These are phyloP conservation scores for Kodamaea ohmeri DNA, from an alignment of 1,139 yeast species.

Conservation along the genomic window DNA sequence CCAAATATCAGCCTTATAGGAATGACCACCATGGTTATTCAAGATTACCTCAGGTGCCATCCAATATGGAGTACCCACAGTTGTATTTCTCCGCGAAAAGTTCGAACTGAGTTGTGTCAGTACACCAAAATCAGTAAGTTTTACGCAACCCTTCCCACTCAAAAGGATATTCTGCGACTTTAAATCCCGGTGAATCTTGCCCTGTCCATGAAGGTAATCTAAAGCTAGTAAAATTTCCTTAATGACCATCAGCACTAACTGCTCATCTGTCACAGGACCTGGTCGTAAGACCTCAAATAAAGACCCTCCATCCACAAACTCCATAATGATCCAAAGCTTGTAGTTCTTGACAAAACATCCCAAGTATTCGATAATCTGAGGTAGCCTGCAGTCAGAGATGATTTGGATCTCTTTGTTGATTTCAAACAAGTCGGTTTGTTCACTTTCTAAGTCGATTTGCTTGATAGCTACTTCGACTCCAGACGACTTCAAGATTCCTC, in stretches of 20 bases:
- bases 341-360: conserved; percentile 81
- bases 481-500: conserved; percentile 58
- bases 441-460: conserved; percentile 76
- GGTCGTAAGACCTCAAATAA: conserved; percentile 64
- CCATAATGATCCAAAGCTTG: conserved; percentile 86
- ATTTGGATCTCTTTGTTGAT: conserved; percentile 78
- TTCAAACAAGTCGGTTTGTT: conserved; percentile 73
- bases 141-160: conserved; percentile 71
- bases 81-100: conserved; percentile 76
- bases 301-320: conserved; percentile 81
- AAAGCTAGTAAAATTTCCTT: conserved; percentile 66
- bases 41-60: conserved; percentile 97
- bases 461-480: conserved; percentile 59
- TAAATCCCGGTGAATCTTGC: conserved; percentile 83
- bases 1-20: conserved; percentile 92
- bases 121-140: conserved; percentile 95
- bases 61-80: conserved; percentile 98
- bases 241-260: conserved; percentile 54
- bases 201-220: conserved; percentile 67
- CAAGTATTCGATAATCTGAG: conserved; percentile 69
- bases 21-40: conserved; percentile 74
- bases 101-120: conserved; percentile 83
- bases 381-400: conserved; percentile 67
- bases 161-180: conserved; percentile 81
- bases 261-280: conserved; percentile 51